Evolutionary conservation across 331 rosid species (phyloP).

Genomic region (Rosa hybrid): DNA sequence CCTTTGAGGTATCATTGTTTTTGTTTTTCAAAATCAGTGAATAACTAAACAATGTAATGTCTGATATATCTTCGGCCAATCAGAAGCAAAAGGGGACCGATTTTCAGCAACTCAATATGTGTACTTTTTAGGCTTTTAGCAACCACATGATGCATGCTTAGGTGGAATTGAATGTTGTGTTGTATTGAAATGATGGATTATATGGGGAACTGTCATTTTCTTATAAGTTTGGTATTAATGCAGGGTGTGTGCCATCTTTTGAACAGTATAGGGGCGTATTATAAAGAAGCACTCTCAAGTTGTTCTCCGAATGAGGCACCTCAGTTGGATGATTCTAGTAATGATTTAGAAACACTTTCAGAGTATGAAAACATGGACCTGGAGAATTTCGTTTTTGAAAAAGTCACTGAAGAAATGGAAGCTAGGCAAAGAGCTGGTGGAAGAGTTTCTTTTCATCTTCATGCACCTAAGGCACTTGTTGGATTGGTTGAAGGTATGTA

Average conservation of each 20-base stretch:
- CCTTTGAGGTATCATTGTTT: constrained; percentile 69
- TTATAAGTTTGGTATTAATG: constrained; percentile 30
- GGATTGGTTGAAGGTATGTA: constrained; percentile 87
- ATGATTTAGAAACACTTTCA: constrained; percentile 68
- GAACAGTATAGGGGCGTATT: constrained; percentile 69
- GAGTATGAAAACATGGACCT: constrained; percentile 93
- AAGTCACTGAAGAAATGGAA: constrained; percentile 86
- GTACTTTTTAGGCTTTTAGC: not conserved
- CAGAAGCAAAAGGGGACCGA: not conserved
- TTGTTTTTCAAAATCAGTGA: not conserved
- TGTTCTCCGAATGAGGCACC: constrained; percentile 63
- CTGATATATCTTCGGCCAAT: not conserved
- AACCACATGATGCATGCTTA: not conserved
- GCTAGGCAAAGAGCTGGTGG: constrained; percentile 76
- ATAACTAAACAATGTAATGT: not conserved
- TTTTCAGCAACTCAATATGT: not conserved
- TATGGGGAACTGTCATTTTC: not conserved
- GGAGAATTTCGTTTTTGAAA: constrained; percentile 80
- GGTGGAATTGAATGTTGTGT: not conserved
- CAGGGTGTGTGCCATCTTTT: constrained; percentile 90
- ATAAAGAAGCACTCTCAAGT: constrained; percentile 68
- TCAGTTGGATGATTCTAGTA: constrained; percentile 64
- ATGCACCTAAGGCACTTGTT: constrained; percentile 68
- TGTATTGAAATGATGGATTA: not conserved
- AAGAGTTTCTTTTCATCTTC: constrained; percentile 79